Evolutionary conservation across 257 asterid genomes (phyloP).

Genomic region (Echites panduratus): DNA sequence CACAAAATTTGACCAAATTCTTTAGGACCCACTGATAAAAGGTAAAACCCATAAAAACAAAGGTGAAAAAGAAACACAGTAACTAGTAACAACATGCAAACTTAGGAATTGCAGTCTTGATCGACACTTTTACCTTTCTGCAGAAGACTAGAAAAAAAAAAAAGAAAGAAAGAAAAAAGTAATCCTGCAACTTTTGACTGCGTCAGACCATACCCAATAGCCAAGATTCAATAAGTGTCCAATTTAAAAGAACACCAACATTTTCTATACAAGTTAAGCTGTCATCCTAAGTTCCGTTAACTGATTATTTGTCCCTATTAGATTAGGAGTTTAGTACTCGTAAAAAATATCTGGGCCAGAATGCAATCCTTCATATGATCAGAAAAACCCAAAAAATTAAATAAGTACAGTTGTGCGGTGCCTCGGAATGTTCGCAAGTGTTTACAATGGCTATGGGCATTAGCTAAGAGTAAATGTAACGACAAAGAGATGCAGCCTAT

Average conservation of each 20-base stretch:
- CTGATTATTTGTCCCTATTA: conserved; percentile 13
- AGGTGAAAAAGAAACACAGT: not conserved
- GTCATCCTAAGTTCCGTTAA: conserved; percentile 2
- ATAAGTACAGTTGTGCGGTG: conserved; percentile 26
- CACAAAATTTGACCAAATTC: conserved; percentile 5
- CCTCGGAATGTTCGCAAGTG: conserved; percentile 45
- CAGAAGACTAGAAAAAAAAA: conserved; percentile 2
- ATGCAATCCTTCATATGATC: conserved; percentile 6
- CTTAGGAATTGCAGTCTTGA: conserved; percentile 18
- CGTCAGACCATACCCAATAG: not conserved
- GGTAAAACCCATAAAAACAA: not conserved
- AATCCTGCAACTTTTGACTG: conserved; percentile 10
- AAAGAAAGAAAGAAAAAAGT: not conserved
- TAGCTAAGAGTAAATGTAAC: not conserved
- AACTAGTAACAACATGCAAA: not conserved
- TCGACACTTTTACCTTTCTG: conserved; percentile 3
- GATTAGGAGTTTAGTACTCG: not conserved
- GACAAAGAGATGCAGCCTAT: conserved; percentile 11
- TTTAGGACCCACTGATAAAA: conserved; percentile 8
- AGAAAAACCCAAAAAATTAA: conserved; percentile 2
- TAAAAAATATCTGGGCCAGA: not conserved
- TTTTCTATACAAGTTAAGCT: conserved; percentile 5
- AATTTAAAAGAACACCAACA: not conserved
- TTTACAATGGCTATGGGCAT: conserved; percentile 10
- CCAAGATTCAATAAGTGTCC: not conserved